A percentile compares a stretch with the other conserved stretches of the same genome.
Conservation (phyloP, 805 yeast genomes). For the Starmerella kuoi region DNA sequence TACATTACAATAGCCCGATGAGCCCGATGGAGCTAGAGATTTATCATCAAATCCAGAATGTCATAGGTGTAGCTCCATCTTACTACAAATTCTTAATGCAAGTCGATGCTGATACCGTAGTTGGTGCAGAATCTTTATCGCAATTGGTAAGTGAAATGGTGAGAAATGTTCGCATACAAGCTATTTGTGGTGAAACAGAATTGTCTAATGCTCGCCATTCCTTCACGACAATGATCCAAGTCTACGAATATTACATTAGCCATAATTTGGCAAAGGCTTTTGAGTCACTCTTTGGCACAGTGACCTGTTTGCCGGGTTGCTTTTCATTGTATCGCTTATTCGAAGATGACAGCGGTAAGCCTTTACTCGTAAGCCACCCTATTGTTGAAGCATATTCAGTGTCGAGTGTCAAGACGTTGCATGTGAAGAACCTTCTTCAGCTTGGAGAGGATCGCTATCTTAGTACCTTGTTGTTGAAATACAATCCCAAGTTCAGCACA, state of each 20-base stretch:
- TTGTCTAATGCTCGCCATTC: slow-evolving; percentile 40
- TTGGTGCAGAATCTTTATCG: slow-evolving; percentile 41
- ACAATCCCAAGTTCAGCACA: slow-evolving; percentile 45
- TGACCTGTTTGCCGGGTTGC: slow-evolving; percentile 57
- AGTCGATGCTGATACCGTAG: slow-evolving; percentile 56
- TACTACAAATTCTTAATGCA: slow-evolving; percentile 43
- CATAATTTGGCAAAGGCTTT: slow-evolving; percentile 54
- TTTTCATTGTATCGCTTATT: slow-evolving; percentile 47
- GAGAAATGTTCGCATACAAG: slow-evolving; percentile 43
- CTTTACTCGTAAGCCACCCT: slow-evolving; percentile 48
- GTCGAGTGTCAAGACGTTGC: slow-evolving; percentile 46
- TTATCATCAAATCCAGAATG: slow-evolving; percentile 42
- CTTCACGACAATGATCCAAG: slow-evolving; percentile 50
- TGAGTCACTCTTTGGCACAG: slow-evolving; percentile 49
- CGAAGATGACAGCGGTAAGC: slow-evolving; percentile 44
- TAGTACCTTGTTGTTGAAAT: slow-evolving; percentile 43
- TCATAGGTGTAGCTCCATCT: slow-evolving; percentile 48
- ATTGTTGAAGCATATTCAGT: slow-evolving; percentile 45
- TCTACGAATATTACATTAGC: slow-evolving; percentile 50
- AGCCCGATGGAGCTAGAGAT: slow-evolving; percentile 44
- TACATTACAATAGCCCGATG: slow-evolving; percentile 50
- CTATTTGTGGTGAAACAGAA: slow-evolving; percentile 51
- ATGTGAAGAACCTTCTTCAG: slow-evolving; percentile 46
- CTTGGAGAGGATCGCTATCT: slow-evolving; percentile 52
- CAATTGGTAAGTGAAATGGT: slow-evolving; percentile 48